These are phyloP conservation scores for Colletotrichum filicis DNA, from an alignment of 2,329 filamentous ascomycete genomes.

Conservation along the genomic window DNA sequence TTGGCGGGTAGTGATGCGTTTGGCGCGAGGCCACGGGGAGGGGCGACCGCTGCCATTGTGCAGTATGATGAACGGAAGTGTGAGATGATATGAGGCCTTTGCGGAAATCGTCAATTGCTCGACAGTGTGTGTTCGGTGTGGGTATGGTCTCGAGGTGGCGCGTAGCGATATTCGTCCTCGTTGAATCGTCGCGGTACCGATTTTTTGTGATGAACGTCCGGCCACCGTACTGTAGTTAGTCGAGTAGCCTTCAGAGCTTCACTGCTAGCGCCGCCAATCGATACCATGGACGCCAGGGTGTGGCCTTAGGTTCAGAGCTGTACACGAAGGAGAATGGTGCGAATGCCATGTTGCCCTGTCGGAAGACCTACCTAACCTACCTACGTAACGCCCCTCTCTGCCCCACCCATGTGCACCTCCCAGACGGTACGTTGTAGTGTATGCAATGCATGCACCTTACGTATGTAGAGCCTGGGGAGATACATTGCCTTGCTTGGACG, in stretches of 20 bases:
- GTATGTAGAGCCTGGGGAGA: slow-evolving; percentile 10
- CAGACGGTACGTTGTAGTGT: neutral
- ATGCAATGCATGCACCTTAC: slow-evolving; percentile 14
- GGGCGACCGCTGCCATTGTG: slow-evolving; percentile 50
- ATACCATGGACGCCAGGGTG: slow-evolving; percentile 17
- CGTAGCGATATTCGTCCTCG: slow-evolving; percentile 1
- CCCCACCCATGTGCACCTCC: slow-evolving; percentile 27
- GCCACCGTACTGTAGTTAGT: slow-evolving; percentile 24
- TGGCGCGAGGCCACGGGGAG: slow-evolving; percentile 50
- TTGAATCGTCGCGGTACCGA: slow-evolving; percentile 20
- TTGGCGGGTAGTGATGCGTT: slow-evolving; percentile 58
- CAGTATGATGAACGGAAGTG: neutral
- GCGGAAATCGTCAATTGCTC: no score
- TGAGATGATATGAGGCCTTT: neutral
- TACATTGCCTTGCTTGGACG: slow-evolving; percentile 19
- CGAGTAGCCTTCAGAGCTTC: slow-evolving; percentile 13
- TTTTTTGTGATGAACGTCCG: slow-evolving; percentile 19
- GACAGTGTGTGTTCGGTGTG: neutral
- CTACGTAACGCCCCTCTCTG: slow-evolving; percentile 18
- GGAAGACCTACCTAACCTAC: slow-evolving; percentile 8
- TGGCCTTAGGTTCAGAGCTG: slow-evolving; percentile 26
- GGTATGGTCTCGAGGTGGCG: neutral
- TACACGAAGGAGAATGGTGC: neutral
- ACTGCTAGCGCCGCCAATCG: slow-evolving; percentile 5
- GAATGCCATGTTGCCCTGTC: slow-evolving; percentile 1